Evolutionary conservation across 1,284 basidiomycete species (phyloP).

Genomic region (Pascua sp.): DNA sequence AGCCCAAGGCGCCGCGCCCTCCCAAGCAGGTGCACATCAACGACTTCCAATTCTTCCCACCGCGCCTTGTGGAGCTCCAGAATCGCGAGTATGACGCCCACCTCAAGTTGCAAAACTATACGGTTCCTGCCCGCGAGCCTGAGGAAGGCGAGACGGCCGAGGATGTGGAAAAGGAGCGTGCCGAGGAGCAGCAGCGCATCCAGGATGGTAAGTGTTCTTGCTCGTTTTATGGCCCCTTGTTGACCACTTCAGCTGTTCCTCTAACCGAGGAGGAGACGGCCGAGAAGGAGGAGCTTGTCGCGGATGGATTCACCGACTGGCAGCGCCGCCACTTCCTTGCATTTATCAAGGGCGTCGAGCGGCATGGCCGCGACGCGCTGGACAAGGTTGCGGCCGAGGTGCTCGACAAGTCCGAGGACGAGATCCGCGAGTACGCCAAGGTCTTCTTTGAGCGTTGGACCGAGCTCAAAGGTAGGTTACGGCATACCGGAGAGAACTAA

Average conservation of each 20-base stretch:
- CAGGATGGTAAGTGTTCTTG: slow-evolving; percentile 60
- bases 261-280: slow-evolving; percentile 79
- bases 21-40: slow-evolving; percentile 86
- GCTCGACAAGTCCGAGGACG: slow-evolving; percentile 75
- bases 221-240: no score
- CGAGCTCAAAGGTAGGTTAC: slow-evolving; percentile 66
- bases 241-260: slow-evolving; percentile 62
- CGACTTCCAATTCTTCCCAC: slow-evolving; percentile 97
- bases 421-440: slow-evolving; percentile 74
- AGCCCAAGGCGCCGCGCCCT: slow-evolving; percentile 78
- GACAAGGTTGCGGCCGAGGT: slow-evolving; percentile 72
- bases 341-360: slow-evolving; percentile 79
- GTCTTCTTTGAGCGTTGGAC: slow-evolving; percentile 90
- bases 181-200: slow-evolving; percentile 78
- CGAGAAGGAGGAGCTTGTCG: slow-evolving; percentile 73
- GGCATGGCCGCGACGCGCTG: slow-evolving; percentile 75
- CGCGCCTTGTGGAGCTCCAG: slow-evolving; percentile 75
- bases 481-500: slow-evolving; percentile 27
- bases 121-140: slow-evolving; percentile 67
- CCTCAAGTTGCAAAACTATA: slow-evolving; percentile 66
- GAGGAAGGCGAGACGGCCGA: slow-evolving; percentile 71
- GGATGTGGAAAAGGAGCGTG: slow-evolving; percentile 75
- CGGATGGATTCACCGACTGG: slow-evolving; percentile 83
- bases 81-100: slow-evolving; percentile 81
- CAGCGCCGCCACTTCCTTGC: slow-evolving; percentile 89